Percentiles rank a stretch among this genome's conserved stretches.
phyloP scores from a whole-genome alignment of 2,329 filamentous ascomycete genomes.

The Venturia asperata region DNA sequence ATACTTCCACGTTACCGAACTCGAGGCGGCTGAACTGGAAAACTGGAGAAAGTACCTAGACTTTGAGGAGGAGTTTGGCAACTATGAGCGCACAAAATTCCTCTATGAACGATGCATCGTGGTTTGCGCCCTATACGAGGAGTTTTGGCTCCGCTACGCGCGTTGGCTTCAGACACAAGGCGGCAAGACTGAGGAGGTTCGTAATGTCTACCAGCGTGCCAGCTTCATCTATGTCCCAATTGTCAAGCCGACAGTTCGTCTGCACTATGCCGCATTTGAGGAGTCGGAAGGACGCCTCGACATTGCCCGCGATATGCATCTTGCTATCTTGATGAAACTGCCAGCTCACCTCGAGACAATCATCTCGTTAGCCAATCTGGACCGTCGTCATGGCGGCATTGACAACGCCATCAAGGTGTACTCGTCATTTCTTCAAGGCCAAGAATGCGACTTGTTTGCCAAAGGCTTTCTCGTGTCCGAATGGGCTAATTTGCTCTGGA shows the following conservation, averaged over 20 bases:
- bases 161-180: conserved; percentile 83
- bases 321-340: conserved; percentile 66
- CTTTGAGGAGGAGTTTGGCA: conserved; percentile 82
- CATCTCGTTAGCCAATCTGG: conserved; percentile 76
- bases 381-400: conserved; percentile 73
- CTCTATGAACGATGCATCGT: conserved; percentile 92
- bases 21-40: conserved; percentile 73
- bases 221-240: conserved; percentile 81
- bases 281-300: conserved; percentile 72
- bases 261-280: conserved; percentile 93
- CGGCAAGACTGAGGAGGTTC: conserved; percentile 78
- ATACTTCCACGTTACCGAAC: conserved; percentile 92
- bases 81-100: conserved; percentile 67
- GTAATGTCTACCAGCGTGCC: conserved; percentile 85
- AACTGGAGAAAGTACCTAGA: conserved; percentile 98
- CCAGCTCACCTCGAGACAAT: conserved; percentile 84
- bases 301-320: conserved; percentile 76
- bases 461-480: conserved; percentile 84
- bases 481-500: conserved; percentile 83
- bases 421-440: conserved; percentile 70
- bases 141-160: conserved; percentile 97
- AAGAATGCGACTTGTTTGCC: conserved; percentile 64
- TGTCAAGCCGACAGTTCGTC: conserved; percentile 70
- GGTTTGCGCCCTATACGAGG: conserved; percentile 89
- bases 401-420: conserved; percentile 80